Evolutionary conservation across 169 alveolate species (phyloP), one percentile per base, ranked within the genome.

Genomic region (Plasmodium vinckei): DNA sequence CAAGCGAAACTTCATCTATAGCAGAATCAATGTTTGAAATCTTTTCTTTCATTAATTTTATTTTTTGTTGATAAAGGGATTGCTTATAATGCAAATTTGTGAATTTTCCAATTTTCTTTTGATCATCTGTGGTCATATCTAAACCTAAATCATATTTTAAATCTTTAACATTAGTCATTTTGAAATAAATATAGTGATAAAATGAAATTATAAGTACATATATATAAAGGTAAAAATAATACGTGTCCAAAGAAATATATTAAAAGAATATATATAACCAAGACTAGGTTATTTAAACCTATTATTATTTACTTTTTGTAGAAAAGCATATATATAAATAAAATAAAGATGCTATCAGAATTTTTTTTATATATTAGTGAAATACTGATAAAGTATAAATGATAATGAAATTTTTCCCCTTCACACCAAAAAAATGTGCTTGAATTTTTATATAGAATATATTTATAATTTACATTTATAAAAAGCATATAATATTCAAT

Each of bases 91-190:
- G 89, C 51, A 79, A 57, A 47, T 79, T 79, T 10, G 89, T 79
- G 53, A 79, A 79, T 21, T 79, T 79, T 19, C 89, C 89, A 53
- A 79, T 79, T 79, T 79, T 79, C 19, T 79, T 79, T 69, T 79
- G 89, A 15, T 79, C 89, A 19, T 79, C 89, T 19, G 53, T 71
- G 27, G 89, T 79, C 89, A 79, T 79, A 59, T 79, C 89, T 79
- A 79, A 79, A 19, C 89, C 89, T 57, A 79, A 21, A 79, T 79
- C 89, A 79, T 79, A 79, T 46, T 65, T 79, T 27, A 46, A 42
- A 21, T 79, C 82, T 79, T 53, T 79, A 65, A 65, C 42, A 27
- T 79, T 25, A 21, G 49, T 60, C 89, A 79, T 79, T 79, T 23
- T 7, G 51, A 19, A 61, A 25, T 57, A 9, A 57, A 5, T 47